Conservation (phyloP, 2,329 filamentous ascomycete species). For the Aspergillus versicolor region DNA sequence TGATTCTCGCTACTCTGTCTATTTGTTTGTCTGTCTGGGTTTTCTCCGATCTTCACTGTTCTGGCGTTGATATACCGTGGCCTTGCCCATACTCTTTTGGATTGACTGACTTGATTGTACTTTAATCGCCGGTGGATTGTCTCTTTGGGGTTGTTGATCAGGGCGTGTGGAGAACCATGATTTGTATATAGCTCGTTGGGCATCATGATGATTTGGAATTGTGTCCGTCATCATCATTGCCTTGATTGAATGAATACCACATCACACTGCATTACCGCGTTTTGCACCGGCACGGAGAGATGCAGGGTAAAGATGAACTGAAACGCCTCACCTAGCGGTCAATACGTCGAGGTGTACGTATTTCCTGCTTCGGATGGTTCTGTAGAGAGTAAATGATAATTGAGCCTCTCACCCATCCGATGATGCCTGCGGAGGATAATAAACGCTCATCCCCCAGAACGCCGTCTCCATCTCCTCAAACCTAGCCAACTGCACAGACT, state of each 20-base stretch:
- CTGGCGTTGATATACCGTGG: constrained; percentile 6
- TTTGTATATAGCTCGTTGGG: neutral
- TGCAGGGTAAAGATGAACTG: neutral
- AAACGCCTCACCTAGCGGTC: neutral
- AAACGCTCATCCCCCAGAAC: constrained; percentile 40
- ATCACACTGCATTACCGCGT: neutral
- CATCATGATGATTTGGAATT: neutral
- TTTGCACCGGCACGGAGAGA: neutral
- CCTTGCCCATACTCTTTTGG: neutral
- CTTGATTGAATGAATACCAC: neutral
- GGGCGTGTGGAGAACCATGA: neutral
- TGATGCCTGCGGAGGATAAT: constrained; percentile 20
- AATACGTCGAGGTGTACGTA: neutral
- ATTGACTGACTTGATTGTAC: constrained; percentile 14
- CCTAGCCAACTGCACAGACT: constrained; percentile 26
- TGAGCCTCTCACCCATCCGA: neutral
- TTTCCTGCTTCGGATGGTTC: neutral
- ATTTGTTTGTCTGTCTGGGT: constrained; percentile 1
- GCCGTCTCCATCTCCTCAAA: constrained; percentile 36
- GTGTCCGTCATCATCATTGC: neutral
- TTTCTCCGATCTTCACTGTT: neutral
- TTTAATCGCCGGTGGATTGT: constrained; percentile 6
- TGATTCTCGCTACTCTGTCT: constrained; percentile 2
- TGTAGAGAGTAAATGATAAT: neutral
- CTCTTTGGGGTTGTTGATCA: neutral